Evolutionary conservation across 2,329 filamentous ascomycete species (phyloP), one percentile per base, ranked within the genome.

Genomic region (Colletotrichum cereale): DNA sequence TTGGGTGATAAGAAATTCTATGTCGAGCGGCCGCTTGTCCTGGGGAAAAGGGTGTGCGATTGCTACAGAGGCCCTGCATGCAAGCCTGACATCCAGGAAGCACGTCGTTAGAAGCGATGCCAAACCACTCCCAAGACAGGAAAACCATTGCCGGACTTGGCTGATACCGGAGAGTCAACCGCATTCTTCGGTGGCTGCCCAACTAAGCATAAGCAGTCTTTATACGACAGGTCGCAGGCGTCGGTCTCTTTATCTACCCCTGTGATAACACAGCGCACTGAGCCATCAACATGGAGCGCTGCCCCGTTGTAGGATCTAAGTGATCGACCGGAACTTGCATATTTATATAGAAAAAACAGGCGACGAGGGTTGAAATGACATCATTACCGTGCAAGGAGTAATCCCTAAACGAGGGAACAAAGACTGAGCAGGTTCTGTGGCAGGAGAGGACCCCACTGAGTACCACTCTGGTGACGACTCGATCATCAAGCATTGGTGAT

Each of bases 251-350:
- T 44, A 10, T 24, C 21, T 38, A n/a, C 26, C 26, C 44, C 21
- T 44, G 14, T 31, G n/a, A 34, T 7, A 40, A n/a, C 24, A 14
- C 10, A 7, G 11, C 21, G 18, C 26, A 44, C 31, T 68, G 42
- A 50, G 48, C 47, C 67, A 55, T 62, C 48, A 67, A 18, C 40
- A 21, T 52, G 52, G 52, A 47, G 65, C 65, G 53, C 26, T 47
- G 47, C 52, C 53, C 68, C 57, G 47, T 26, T n/a, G 7, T 7
- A 38, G 29, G 34, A 34, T 48, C 38, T 47, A 0, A 52, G 8
- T 50, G 65, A 69, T 72, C 66, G 69, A 40, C 69, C 66, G 31
- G 58, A 60, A 53, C 58, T 65, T 64, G 65, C 69, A 69, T 24
- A 24, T 21, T 60, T 38, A 31, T 57, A 34, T 29, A 21, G 53